A percentile compares a stretch with the other conserved stretches of the same genome.
Evolutionary conservation across 2,329 filamentous ascomycete species (phyloP).

Genomic region (Ilyonectria mors-panacis): DNA sequence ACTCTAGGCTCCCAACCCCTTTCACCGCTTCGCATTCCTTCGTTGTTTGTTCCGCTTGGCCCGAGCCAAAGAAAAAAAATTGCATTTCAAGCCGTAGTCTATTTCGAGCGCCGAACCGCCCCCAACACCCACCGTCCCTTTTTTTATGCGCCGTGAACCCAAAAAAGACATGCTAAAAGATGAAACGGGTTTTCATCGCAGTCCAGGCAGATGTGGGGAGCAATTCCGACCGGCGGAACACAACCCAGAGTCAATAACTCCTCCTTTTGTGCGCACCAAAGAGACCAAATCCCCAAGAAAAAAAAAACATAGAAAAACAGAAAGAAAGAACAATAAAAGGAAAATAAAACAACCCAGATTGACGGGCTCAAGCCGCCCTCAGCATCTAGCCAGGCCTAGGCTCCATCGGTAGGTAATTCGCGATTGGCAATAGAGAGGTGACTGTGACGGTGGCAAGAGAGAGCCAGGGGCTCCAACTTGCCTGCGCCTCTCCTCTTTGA

Average conservation of each 20-base stretch:
- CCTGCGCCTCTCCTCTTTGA: conserved; percentile 10
- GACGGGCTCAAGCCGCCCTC: conserved; percentile 9
- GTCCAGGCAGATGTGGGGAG: conserved; percentile 21
- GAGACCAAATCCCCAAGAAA: conserved; percentile 22
- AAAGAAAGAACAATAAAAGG: conserved; percentile 17
- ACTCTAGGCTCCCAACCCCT: neutral
- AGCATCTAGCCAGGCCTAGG: neutral
- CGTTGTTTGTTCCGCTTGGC: conserved; percentile 35
- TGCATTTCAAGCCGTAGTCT: conserved; percentile 41
- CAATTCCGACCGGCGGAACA: conserved; percentile 6
- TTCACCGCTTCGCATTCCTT: conserved; percentile 28
- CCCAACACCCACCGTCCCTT: conserved; percentile 36
- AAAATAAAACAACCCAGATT: conserved; percentile 7
- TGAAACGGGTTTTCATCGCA: conserved; percentile 34
- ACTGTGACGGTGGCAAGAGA: conserved; percentile 14
- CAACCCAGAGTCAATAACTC: conserved; percentile 11
- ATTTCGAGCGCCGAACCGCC: conserved; percentile 41
- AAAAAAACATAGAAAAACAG: conserved; percentile 13
- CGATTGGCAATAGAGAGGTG: neutral
- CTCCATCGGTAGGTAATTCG: conserved; percentile 7
- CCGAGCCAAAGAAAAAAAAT: conserved; percentile 23
- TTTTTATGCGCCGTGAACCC: conserved; percentile 43
- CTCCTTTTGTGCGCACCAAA: conserved; percentile 14
- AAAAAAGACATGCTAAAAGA: conserved; percentile 35
- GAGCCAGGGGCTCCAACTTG: conserved; percentile 7